These are phyloP conservation scores for Orbilia ellipsospora DNA, from an alignment of 2,329 filamentous ascomycete genomes.

Conservation along the genomic window DNA sequence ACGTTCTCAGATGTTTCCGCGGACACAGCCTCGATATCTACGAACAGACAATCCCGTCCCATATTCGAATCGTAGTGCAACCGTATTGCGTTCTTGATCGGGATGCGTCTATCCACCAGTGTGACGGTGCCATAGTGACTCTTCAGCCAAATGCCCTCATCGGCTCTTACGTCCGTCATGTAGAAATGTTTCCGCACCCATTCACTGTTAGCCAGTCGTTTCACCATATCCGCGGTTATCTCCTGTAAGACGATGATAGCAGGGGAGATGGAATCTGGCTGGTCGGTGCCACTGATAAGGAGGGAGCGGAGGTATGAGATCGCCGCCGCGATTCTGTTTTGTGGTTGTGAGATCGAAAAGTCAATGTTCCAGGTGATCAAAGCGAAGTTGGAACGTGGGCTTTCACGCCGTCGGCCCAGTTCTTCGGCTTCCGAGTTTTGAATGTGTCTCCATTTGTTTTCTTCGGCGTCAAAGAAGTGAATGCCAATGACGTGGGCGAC, in stretches of 20 bases:
- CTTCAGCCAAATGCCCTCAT: constrained; percentile 64
- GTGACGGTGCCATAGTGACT: constrained; percentile 68
- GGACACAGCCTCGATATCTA: constrained; percentile 63
- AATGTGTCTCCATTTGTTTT: constrained; percentile 40
- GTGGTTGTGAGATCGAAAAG: constrained; percentile 37
- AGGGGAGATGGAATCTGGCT: constrained; percentile 33
- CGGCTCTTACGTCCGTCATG: constrained; percentile 65
- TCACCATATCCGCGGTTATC: constrained; percentile 43
- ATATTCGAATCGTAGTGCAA: constrained; percentile 64
- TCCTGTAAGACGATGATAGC: constrained; percentile 49
- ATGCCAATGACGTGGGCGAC: constrained; percentile 47
- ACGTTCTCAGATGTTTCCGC: constrained; percentile 48
- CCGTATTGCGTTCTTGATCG: constrained; percentile 66
- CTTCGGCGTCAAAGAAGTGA: constrained; percentile 34
- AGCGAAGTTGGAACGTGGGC: constrained; percentile 47
- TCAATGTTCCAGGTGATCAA: constrained; percentile 53
- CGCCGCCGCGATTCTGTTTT: constrained; percentile 43
- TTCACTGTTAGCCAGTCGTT: constrained; percentile 61
- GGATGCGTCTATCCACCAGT: constrained; percentile 66
- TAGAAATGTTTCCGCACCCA: constrained; percentile 67
- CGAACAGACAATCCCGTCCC: constrained; percentile 68
- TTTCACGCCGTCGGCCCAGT: not conserved
- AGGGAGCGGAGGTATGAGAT: constrained; percentile 47
- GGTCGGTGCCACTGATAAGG: constrained; percentile 39
- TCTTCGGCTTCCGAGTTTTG: constrained; percentile 34